Conservation (phyloP, 352 stramenopile species). For the Aphanomyces euteiches region DNA sequence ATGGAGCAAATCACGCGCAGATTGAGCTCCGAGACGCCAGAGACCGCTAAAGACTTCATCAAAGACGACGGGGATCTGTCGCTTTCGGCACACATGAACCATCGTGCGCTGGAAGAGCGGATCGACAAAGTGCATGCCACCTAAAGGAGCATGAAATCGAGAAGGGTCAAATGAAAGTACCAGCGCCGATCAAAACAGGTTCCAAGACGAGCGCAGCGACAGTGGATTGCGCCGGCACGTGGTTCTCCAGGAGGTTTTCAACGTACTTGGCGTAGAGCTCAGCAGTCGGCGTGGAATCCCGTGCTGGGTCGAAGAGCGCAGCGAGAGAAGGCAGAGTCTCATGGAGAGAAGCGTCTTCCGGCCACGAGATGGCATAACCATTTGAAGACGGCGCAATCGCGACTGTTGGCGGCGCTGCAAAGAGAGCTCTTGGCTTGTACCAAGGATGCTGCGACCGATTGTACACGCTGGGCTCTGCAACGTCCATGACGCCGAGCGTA, state of each 20-base stretch:
- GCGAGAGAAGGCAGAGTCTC: slow-evolving; percentile 34
- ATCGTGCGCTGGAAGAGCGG: slow-evolving; percentile 89
- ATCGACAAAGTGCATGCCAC: slow-evolving; percentile 88
- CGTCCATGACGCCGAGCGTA: slow-evolving; percentile 88
- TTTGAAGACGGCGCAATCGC: slow-evolving; percentile 32
- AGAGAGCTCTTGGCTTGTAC: slow-evolving; percentile 82
- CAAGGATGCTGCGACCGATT: slow-evolving; percentile 90
- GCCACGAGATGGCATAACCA: slow-evolving; percentile 9
- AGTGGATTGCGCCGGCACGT: slow-evolving; percentile 30
- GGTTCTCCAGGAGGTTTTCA: slow-evolving; percentile 45
- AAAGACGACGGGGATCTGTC: slow-evolving; percentile 87
- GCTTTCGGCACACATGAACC: slow-evolving; percentile 66
- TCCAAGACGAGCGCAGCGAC: slow-evolving; percentile 85
- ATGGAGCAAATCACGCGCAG: slow-evolving; percentile 74
- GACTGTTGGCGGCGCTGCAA: slow-evolving; percentile 76
- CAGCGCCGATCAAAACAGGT: slow-evolving; percentile 85
- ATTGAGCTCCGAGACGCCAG: slow-evolving; percentile 86
- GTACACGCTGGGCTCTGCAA: slow-evolving; percentile 87
- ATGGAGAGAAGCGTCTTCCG: not conserved
- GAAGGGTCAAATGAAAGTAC: slow-evolving; percentile 28
- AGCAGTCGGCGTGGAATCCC: slow-evolving; percentile 38
- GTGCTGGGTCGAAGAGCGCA: slow-evolving; percentile 51
- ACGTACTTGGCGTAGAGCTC: slow-evolving; percentile 67
- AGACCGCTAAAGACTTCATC: slow-evolving; percentile 91
- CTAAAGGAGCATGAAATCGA: slow-evolving; percentile 5